phyloP scores from a whole-genome alignment of 2,329 filamentous ascomycete genomes.

The Penicillium occitanis region DNA sequence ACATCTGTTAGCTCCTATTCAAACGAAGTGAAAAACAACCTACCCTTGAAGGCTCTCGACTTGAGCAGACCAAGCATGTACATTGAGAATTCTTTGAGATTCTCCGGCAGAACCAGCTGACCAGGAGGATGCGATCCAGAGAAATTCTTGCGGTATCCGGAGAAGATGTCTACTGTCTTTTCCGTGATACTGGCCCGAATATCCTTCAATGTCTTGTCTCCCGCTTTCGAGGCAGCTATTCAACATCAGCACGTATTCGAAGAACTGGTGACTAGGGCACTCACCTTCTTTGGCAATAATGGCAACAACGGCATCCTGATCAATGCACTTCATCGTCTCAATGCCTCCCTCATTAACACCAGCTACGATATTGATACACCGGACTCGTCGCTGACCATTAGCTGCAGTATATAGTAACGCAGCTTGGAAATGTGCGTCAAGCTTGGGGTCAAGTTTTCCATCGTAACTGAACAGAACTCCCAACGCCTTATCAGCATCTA shows the following conservation, averaged over 20 bases:
- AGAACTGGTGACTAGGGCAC: conserved; percentile 14
- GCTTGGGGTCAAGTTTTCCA: conserved; percentile 92
- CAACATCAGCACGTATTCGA: neutral
- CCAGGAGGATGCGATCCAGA: conserved; percentile 82
- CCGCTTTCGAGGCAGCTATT: conserved; percentile 74
- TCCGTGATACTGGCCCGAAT: conserved; percentile 80
- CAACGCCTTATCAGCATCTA: conserved; percentile 92
- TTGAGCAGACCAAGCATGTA: conserved; percentile 90
- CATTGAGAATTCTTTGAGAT: conserved; percentile 95
- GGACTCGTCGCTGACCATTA: conserved; percentile 80
- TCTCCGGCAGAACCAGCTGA: conserved; percentile 91
- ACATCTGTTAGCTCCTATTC: neutral
- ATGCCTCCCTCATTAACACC: conserved; percentile 82
- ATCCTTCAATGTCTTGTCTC: conserved; percentile 76
- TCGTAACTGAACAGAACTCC: conserved; percentile 92
- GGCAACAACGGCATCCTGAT: conserved; percentile 88
- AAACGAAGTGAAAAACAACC: conserved; percentile 10
- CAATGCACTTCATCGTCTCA: conserved; percentile 86
- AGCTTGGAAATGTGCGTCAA: conserved; percentile 96
- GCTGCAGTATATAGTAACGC: conserved; percentile 93
- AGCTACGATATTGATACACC: conserved; percentile 91
- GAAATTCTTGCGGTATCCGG: conserved; percentile 90
- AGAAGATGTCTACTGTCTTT: conserved; percentile 88
- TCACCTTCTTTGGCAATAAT: conserved; percentile 82
- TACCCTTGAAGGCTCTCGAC: conserved; percentile 81